These are phyloP conservation scores for Aspergillus spinulosporus DNA, from an alignment of 2,329 filamentous ascomycete genomes.

Conservation along the genomic window DNA sequence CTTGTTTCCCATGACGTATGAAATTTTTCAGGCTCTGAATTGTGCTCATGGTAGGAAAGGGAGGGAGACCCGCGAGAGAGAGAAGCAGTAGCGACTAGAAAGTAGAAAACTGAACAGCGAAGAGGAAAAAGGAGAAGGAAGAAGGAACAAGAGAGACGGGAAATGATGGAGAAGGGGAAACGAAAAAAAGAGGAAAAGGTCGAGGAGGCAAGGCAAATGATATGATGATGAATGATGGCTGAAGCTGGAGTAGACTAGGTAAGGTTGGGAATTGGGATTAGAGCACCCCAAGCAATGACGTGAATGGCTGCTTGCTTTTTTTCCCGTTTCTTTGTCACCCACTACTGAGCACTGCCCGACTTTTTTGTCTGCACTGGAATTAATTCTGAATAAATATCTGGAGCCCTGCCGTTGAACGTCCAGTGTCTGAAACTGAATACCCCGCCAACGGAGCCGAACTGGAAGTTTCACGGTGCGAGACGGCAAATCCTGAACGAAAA, in stretches of 20 bases:
- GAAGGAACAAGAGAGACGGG: background rate
- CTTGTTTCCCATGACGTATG: conserved; percentile 96
- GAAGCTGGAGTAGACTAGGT: background rate
- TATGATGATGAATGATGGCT: conserved; percentile 12
- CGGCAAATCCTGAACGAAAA: background rate
- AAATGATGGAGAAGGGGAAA: background rate
- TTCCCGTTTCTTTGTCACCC: conserved; percentile 7
- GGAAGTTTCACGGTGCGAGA: background rate
- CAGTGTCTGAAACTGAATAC: background rate
- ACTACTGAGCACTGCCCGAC: no score
- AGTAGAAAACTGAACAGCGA: background rate
- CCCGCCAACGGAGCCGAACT: conserved; percentile 12
- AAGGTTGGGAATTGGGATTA: background rate
- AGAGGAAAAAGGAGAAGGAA: background rate
- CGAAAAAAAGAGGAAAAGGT: background rate
- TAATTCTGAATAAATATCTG: background rate
- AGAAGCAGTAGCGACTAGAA: background rate
- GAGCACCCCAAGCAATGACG: conserved; percentile 7
- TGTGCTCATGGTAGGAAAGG: conserved; percentile 55
- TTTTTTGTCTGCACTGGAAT: background rate
- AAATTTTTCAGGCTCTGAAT: conserved; percentile 99
- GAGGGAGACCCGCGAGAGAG: conserved; percentile 6
- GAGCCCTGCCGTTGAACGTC: background rate
- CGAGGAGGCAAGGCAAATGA: conserved; percentile 9
- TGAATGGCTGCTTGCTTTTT: conserved; percentile 9